Evolutionary conservation across 169 alveolate genomes (phyloP), one percentile per base, ranked within the genome.

Genomic region (Eimeria tenella): DNA sequence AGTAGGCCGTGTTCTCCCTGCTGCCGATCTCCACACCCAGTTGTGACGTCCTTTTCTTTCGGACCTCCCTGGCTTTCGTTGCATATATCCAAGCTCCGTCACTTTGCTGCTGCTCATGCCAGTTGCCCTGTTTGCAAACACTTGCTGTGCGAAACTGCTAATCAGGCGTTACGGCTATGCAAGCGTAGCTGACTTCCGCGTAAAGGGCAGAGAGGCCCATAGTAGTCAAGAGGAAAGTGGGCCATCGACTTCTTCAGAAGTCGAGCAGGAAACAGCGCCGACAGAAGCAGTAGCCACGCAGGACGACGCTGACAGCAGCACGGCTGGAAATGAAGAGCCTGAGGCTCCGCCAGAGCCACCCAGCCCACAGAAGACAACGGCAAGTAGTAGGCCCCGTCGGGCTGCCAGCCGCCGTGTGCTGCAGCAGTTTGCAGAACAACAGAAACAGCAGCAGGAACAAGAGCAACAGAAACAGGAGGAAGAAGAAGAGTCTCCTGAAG

Each of bases 401-500:
- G 88, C 88, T 9, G 88, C 88, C 5, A 79, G 88, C 55, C 88
- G 88, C 21, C 88, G 88, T 5, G 88, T 79, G 88, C 70, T 79
- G 88, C 71, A 79, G 71, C 88, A 79, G 52, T 52, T 55, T 11
- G 63, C 70, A 15, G 63, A 23, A 52, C 60, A 58, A 50, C 77
- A 68, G 77, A 15, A 68, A n/a, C 77, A 68, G 31, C 49, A 68
- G 77, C 77, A 68, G 77, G 42, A 63, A 31, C 31, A 10, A 55
- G 49, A 7, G 23, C 56, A 4, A n/a, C 52, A 87, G 93, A 62
- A 52, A 19, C 81, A 42, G 13, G 71, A 93, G 63, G 93, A 89
- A 9, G 90, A 17, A 25, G 95, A 93, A 65, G 87, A 77, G 19
- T 56, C 82, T 75, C 63, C 77, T 15, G 96, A 95, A 79, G 68